Evolutionary conservation across 2,329 filamentous ascomycete genomes (phyloP).

Genomic region (Epichloe aotearoae): DNA sequence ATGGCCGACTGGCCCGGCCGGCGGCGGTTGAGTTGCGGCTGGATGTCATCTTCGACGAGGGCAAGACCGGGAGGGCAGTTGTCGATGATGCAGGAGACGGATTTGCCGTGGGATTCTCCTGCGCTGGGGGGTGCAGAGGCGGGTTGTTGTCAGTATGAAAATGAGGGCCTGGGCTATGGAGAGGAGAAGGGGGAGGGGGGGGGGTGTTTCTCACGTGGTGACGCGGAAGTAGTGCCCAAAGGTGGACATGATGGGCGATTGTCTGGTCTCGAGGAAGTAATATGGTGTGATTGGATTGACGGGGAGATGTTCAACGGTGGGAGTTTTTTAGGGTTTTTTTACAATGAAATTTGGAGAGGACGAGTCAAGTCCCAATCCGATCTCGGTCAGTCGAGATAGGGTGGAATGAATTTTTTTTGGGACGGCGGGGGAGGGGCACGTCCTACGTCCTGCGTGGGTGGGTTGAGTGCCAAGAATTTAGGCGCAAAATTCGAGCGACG

Average conservation of each 20-base stretch:
- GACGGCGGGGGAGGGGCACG: not conserved
- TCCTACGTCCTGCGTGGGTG: not conserved
- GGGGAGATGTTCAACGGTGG: not conserved
- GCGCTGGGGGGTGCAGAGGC: slow-evolving; percentile 20
- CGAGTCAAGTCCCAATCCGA: not conserved
- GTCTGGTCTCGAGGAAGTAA: not conserved
- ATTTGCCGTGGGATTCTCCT: slow-evolving; percentile 69
- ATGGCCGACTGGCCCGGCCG: slow-evolving; percentile 81
- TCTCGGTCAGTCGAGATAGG: not conserved
- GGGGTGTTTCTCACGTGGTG: slow-evolving; percentile 47
- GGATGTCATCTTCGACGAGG: slow-evolving; percentile 76
- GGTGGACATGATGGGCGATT: slow-evolving; percentile 55
- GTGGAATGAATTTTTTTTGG: too few relatives aligned
- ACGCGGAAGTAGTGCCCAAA: slow-evolving; percentile 75
- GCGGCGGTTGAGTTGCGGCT: slow-evolving; percentile 85
- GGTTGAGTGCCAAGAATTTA: not conserved
- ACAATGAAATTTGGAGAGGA: not conserved
- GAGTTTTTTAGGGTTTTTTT: not conserved
- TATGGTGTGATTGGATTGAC: not conserved
- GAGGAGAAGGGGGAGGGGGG: not conserved
- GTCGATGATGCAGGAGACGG: slow-evolving; percentile 90
- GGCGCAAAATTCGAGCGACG: too few relatives aligned
- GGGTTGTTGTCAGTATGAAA: not conserved
- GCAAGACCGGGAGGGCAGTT: slow-evolving; percentile 79
- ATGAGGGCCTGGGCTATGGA: not conserved